These are phyloP conservation scores for Arabidopsis hybrid DNA, from an alignment of 441 rosid genomes.

Conservation along the genomic window DNA sequence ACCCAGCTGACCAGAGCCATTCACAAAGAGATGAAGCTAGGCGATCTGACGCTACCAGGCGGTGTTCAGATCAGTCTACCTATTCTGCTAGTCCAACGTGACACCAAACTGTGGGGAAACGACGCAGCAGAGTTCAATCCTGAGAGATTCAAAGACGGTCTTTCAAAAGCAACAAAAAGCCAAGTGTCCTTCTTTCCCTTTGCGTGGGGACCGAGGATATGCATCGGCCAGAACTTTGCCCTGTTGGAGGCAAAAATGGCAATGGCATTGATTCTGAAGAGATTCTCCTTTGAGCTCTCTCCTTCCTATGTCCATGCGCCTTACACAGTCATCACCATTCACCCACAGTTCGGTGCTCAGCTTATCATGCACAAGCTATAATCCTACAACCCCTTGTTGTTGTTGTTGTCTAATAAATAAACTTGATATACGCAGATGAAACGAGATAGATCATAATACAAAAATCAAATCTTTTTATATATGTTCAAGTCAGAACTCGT, in stretches of 20 bases:
- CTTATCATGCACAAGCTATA: slow-evolving; percentile 41
- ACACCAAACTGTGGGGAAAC: slow-evolving; percentile 45
- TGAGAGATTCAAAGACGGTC: slow-evolving; percentile 49
- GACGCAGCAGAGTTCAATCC: slow-evolving; percentile 53
- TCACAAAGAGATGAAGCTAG: slow-evolving; percentile 46
- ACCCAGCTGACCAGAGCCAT: neutral
- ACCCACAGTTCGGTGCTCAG: slow-evolving; percentile 48
- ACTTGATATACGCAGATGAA: slow-evolving; percentile 14
- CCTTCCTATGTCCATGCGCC: slow-evolving; percentile 45
- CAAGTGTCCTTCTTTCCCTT: slow-evolving; percentile 47
- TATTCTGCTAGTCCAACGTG: slow-evolving; percentile 45
- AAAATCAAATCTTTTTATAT: neutral
- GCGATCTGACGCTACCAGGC: slow-evolving; percentile 44
- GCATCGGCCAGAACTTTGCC: slow-evolving; percentile 48
- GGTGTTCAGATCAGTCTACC: slow-evolving; percentile 43
- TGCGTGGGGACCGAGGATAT: slow-evolving; percentile 51
- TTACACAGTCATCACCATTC: slow-evolving; percentile 32
- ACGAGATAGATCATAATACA: neutral
- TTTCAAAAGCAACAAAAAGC: slow-evolving; percentile 49
- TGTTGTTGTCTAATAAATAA: neutral
- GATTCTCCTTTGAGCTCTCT: slow-evolving; percentile 49
- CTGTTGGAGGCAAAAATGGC: slow-evolving; percentile 50
- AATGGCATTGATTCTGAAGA: slow-evolving; percentile 46
- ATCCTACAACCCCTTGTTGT: neutral
- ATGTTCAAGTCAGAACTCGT: neutral